phyloP scores from a whole-genome alignment of 2,329 filamentous ascomycete genomes.

The Clonostachys solani region DNA sequence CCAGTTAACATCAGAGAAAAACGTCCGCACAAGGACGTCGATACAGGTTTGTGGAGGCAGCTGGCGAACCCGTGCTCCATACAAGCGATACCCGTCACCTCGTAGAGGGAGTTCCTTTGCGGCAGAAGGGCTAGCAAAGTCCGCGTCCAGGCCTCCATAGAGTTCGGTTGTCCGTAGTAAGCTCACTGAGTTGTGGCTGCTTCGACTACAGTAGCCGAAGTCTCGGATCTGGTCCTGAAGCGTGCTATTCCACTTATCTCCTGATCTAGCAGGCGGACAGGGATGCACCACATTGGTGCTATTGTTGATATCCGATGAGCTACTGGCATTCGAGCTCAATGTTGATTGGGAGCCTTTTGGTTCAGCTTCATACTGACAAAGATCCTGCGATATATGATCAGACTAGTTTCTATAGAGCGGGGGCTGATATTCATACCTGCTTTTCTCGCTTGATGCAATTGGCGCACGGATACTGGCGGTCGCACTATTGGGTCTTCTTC shows the following conservation, averaged over 20 bases:
- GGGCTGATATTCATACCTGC: too few relatives aligned
- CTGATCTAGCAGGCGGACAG: too few relatives aligned
- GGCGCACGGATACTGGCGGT: constrained; percentile 53
- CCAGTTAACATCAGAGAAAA: constrained; percentile 55
- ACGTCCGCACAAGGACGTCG: constrained; percentile 49
- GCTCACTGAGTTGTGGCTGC: constrained; percentile 46
- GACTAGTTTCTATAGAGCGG: too few relatives aligned
- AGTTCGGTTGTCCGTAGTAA: constrained; percentile 52
- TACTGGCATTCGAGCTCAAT: constrained; percentile 9
- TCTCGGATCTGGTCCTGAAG: constrained; percentile 38
- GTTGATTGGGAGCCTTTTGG: constrained; percentile 12
- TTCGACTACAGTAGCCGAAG: constrained; percentile 50
- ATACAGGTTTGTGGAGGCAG: constrained; percentile 50
- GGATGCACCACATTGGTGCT: background rate
- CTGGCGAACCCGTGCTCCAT: constrained; percentile 53
- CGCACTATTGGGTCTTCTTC: constrained; percentile 36
- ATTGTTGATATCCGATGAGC: constrained; percentile 2
- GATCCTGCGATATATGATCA: too few relatives aligned
- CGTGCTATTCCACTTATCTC: too few relatives aligned
- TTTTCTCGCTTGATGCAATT: constrained; percentile 57
- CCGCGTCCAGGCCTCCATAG: constrained; percentile 13
- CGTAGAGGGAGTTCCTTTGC: constrained; percentile 23
- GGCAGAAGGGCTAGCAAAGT: background rate
- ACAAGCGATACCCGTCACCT: constrained; percentile 47
- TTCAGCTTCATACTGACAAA: constrained; percentile 54